Evolutionary conservation across 768 basidiomycete species (phyloP).

Genomic region (Suillus occidentalis): DNA sequence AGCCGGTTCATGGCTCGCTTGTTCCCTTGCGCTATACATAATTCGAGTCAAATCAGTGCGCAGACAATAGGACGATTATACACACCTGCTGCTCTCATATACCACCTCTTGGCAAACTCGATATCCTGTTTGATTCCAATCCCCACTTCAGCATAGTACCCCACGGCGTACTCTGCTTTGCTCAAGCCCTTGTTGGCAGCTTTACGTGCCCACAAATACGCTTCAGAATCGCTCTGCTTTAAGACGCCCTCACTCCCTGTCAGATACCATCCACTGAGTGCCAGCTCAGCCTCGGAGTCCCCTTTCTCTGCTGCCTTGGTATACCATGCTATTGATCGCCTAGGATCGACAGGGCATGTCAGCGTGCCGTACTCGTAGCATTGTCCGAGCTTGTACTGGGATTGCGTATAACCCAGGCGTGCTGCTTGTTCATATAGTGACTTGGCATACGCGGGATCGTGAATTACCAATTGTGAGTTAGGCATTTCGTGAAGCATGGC

Average conservation of each 20-base stretch:
- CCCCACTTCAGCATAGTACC: slow-evolving; percentile 96
- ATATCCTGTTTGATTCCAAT: slow-evolving; percentile 97
- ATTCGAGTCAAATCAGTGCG: slow-evolving; percentile 4
- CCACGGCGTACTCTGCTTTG: slow-evolving; percentile 98
- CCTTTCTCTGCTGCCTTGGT: slow-evolving; percentile 98
- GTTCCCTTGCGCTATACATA: slow-evolving; percentile 86
- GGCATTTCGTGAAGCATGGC: slow-evolving; percentile 80
- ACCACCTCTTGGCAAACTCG: slow-evolving; percentile 97
- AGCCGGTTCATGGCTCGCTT: slow-evolving; percentile 95
- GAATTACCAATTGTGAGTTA: slow-evolving; percentile 63
- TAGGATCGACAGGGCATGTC: slow-evolving; percentile 89
- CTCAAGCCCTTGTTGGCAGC: slow-evolving; percentile 95
- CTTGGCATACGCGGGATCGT: slow-evolving; percentile 81
- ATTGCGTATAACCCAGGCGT: slow-evolving; percentile 89
- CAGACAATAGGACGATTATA: slow-evolving; percentile 14
- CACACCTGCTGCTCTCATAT: slow-evolving; percentile 97
- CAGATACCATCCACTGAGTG: slow-evolving; percentile 97
- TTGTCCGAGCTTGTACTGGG: slow-evolving; percentile 93
- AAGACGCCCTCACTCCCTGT: slow-evolving; percentile 94
- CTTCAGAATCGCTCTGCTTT: slow-evolving; percentile 97
- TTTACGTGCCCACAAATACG: slow-evolving; percentile 96
- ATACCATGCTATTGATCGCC: slow-evolving; percentile 96
- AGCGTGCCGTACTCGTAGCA: slow-evolving; percentile 92
- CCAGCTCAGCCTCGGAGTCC: slow-evolving; percentile 91
- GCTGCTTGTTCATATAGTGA: slow-evolving; percentile 88